Base-by-base conservation (phyloP, 2,329 filamentous ascomycete species). In the Zarea fungicola region DNA sequence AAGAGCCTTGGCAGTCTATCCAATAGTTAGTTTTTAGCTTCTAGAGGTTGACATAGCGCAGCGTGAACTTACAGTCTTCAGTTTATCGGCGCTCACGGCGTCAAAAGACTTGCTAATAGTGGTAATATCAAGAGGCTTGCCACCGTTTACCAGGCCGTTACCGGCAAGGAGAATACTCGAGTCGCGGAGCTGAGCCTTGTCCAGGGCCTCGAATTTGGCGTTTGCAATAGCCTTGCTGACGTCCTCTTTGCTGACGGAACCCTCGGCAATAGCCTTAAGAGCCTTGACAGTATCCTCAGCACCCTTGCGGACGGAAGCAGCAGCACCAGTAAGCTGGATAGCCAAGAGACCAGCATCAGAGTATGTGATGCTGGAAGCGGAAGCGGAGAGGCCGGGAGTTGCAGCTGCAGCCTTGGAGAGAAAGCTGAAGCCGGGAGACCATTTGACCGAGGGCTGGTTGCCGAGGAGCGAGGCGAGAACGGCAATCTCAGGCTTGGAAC, bases 341-440 rank as follows among this genome's bases (percentile, higher is more conserved):
- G 87, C 81, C 58, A 99, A 76, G 41, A 99, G 86, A 62, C 93
- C 92, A 56, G 93, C 89, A 64, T 99, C 93, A 14, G 92, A 96
- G 81, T 96, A 99, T 57, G 85, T 79, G 57, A 83, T 74, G 73
- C 93, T 92, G 62, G 84, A 80, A 55, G 92, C 89, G 31, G 80
- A 77, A 61, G 89, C 80, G 44, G 76, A 78, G 55, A 87, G 81
- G 56, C 83, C 81, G 31, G 84, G 76, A 61, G 81, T 75, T 39
- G 78, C 76, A 54, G 84, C 76, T 50, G 83, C 79, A 53, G 85
- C 85, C 77, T 96, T 91, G 64, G 87, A 80, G 52, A 99, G 81
- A 54, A 96, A 78, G 52, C 88, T 92, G 79, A 96, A 97, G 60
- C 93, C 93, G 55, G 89, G 74, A 45, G 89, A 85, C 92, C 92